Evolutionary conservation across 2,329 filamentous ascomycete genomes (phyloP), one percentile per base, ranked within the genome.

Genomic region (Fusarium miscanthi): DNA sequence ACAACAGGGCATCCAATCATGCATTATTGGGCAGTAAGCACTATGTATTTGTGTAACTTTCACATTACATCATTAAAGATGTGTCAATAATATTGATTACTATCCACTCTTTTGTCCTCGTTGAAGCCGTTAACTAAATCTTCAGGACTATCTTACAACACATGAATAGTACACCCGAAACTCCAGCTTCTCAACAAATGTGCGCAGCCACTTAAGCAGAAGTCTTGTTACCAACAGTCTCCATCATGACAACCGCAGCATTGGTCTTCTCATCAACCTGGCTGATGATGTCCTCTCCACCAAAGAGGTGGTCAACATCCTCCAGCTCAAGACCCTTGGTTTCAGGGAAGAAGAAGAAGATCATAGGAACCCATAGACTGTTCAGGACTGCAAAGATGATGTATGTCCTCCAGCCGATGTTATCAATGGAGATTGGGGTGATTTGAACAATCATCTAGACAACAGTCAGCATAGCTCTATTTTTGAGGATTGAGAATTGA

Each of bases 351-450:
- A 85, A 85, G 63, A 84, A 80, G 69, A 81, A 86, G 6, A 86
- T 68, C 5, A 75, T 25, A 6, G 73, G 73, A 2, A 74, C 63
- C 53, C 58, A 74, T 6, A 61, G 41, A 10, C 66, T 27, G 31
- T 74, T 74, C 4, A 87, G 82, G 11, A 85, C 82, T 6, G 86
- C 85, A 76, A 87, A 90, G 66, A 84, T 84, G 59, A 83, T 81
- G 2, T 83, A 90, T 8, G 85, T 85, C 23, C 84, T 84, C 74
- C 82, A 87, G 17, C 80, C 82, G 11, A 83, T 89, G 27, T 87
- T 85, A 2, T 72, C 66, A 31, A 74, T 74, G 2, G 72, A 71
- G 11, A 74, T 72, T 5, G 72, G 72, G 8, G 72, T 74, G n/a
- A 74, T 74, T 48, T 74, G 72, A 1, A 74, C 72, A 19, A 63